A percentile compares a stretch with the other conserved stretches of the same genome.
These are phyloP conservation scores for Centella asiatica DNA, from an alignment of 129 eudicot species.

Conservation along the genomic window DNA sequence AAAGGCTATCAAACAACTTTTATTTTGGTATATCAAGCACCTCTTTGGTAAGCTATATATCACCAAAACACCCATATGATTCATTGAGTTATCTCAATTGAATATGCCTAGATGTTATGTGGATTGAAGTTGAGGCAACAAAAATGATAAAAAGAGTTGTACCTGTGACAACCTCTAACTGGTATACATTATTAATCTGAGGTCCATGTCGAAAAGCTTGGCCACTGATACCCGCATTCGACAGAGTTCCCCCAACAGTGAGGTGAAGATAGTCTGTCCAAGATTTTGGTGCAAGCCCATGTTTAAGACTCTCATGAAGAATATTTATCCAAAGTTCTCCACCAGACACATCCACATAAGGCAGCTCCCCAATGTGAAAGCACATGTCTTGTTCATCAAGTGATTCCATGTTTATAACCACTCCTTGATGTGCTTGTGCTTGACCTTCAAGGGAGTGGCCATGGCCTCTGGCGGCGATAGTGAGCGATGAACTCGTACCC, in stretches of 20 bases:
- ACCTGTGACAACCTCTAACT: constrained; percentile 96
- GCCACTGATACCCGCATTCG: constrained; percentile 94
- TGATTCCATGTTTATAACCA: constrained; percentile 73
- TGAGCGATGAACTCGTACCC: constrained; percentile 60
- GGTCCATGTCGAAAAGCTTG: constrained; percentile 95
- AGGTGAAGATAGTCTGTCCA: constrained; percentile 99
- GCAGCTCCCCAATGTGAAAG: constrained; percentile 38
- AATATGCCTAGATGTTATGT: neutral
- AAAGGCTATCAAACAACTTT: neutral
- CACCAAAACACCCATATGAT: too few relatives aligned
- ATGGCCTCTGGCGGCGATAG: constrained; percentile 82
- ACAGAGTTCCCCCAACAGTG: constrained; percentile 95
- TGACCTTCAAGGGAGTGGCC: constrained; percentile 96
- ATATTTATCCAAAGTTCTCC: constrained; percentile 89
- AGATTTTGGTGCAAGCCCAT: constrained; percentile 86
- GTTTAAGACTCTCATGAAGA: constrained; percentile 69
- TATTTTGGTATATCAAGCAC: neutral
- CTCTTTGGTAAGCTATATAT: too few relatives aligned
- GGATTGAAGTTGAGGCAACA: neutral
- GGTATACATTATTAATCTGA: constrained; percentile 80
- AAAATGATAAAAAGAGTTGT: constrained; percentile 14
- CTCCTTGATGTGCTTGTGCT: constrained; percentile 70
- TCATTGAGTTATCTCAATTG: neutral
- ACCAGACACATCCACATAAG: constrained; percentile 80
- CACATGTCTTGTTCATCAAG: constrained; percentile 46